Base-by-base conservation (phyloP, 805 yeast genomes). In the Cyberlindnera petersonii region DNA sequence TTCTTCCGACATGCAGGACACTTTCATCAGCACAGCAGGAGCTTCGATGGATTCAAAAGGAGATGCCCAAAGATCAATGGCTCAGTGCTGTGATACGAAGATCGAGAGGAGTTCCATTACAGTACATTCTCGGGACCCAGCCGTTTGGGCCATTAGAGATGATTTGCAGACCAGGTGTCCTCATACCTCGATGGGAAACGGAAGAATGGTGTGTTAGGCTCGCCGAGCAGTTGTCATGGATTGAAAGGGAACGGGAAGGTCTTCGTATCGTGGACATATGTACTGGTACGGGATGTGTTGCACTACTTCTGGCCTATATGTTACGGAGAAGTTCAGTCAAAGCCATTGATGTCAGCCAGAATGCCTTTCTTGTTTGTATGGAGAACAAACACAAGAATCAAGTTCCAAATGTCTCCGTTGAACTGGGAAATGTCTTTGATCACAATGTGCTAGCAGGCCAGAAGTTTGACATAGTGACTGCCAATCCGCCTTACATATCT, bases 131-230 rank as follows among this genome's bases (percentile, higher is more conserved):
- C 9, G 88, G 93, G 0, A 63, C 77, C 0, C 97, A 89, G 61
- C 98, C 98, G 1, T 91, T 91, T 65, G 95, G 93, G 0, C 53
- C 58, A 1, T 55, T 91, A 34, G 75, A 74, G 10, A 70, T 91
- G 4, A 40, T 52, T 19, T 86, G 96, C 52, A 52, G 60, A 21
- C 65, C 64, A 1, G 78, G 78, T 0, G 97, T 87, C 2, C 63
- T 91, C 43, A 89, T 91, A 20, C 98, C 98, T 0, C 63, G 98
- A 35, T 80, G 91, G 83, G 98, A 91, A 56, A 91, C 98, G 0
- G 98, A 91, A 58, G 95, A 87, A 53, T 91, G 97, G 97, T 66
- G 74, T 9, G 24, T 64, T 21, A 69, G 68, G 39, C 55, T 83
- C 16, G 59, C 65, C 11, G 14, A 17, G 0, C 43, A 44, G 8